Conservation (phyloP, 257 asterid genomes). For the Solanum chaucha region DNA sequence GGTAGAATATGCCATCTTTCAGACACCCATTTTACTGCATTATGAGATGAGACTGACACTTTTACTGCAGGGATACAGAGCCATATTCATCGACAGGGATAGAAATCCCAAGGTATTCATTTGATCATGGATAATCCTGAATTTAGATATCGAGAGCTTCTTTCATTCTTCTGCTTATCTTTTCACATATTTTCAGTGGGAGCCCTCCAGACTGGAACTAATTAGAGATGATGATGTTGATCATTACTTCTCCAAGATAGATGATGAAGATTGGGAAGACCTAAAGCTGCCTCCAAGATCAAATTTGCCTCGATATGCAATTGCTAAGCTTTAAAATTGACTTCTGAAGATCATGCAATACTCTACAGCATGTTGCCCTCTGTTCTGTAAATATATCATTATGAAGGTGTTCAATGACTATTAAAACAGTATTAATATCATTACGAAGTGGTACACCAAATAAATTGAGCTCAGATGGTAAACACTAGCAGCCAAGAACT, state of each 20-base stretch:
- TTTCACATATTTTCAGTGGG: neutral
- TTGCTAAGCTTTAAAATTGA: conserved; percentile 36
- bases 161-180: neutral
- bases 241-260: conserved; percentile 39
- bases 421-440: neutral
- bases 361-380: neutral
- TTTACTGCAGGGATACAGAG: conserved; percentile 7
- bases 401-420: neutral
- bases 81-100: conserved; percentile 63
- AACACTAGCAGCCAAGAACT: neutral
- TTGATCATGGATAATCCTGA: neutral
- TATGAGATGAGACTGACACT: neutral
- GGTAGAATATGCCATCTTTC: conserved; percentile 12
- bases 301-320: conserved; percentile 29
- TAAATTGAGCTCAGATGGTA: conserved; percentile 16
- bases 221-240: conserved; percentile 43
- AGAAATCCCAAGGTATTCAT: conserved; percentile 53
- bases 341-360: neutral
- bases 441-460: too few relatives aligned
- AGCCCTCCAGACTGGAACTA: conserved; percentile 43
- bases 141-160: neutral
- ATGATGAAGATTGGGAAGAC: conserved; percentile 50
- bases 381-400: neutral
- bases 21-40: neutral
- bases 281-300: conserved; percentile 30